phyloP scores from a whole-genome alignment of 495 filamentous ascomycete genomes.

The Penicillium macrosclerotiorum region DNA sequence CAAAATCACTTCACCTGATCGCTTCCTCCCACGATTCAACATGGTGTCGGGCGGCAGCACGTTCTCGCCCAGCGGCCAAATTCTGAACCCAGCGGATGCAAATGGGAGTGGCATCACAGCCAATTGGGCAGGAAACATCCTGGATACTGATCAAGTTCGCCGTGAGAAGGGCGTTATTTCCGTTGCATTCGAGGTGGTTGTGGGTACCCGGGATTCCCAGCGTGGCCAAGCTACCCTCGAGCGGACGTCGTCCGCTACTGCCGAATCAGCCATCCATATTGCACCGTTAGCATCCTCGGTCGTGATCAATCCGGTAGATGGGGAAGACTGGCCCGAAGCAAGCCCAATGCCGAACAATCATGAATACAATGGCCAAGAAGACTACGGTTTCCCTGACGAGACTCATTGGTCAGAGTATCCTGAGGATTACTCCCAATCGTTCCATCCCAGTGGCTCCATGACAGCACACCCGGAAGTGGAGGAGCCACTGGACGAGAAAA shows the following conservation, averaged over 20 bases:
- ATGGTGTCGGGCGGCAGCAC: conserved; percentile 49
- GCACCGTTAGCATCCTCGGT: conserved; percentile 2
- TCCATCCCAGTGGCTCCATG: conserved; percentile 26
- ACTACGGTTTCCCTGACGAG: conserved; percentile 34
- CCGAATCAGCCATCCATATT: conserved; percentile 20
- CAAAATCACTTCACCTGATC: conserved; percentile 68
- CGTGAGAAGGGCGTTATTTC: conserved; percentile 86
- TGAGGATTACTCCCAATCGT: conserved; percentile 23
- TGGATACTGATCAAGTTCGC: conserved; percentile 85
- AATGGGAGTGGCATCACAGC: conserved; percentile 38
- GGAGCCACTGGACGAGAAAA: conserved; percentile 64
- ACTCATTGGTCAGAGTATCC: conserved; percentile 32
- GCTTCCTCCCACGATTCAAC: conserved; percentile 58
- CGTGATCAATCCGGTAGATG: conserved; percentile 21
- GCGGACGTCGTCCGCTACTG: conserved; percentile 23
- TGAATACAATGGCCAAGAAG: conserved; percentile 35
- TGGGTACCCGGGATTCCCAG: conserved; percentile 82
- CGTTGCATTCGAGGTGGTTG: conserved; percentile 76
- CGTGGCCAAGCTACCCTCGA: conserved; percentile 51
- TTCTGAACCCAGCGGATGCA: conserved; percentile 41
- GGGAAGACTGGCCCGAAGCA: conserved; percentile 29
- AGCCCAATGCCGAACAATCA: conserved; percentile 23
- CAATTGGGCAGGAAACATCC: conserved; percentile 69
- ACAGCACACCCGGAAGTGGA: conserved; percentile 57
- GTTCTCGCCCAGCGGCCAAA: conserved; percentile 48